These are phyloP conservation scores for Aspergillus sp. DNA, from an alignment of 2,329 filamentous ascomycete species.

Conservation along the genomic window DNA sequence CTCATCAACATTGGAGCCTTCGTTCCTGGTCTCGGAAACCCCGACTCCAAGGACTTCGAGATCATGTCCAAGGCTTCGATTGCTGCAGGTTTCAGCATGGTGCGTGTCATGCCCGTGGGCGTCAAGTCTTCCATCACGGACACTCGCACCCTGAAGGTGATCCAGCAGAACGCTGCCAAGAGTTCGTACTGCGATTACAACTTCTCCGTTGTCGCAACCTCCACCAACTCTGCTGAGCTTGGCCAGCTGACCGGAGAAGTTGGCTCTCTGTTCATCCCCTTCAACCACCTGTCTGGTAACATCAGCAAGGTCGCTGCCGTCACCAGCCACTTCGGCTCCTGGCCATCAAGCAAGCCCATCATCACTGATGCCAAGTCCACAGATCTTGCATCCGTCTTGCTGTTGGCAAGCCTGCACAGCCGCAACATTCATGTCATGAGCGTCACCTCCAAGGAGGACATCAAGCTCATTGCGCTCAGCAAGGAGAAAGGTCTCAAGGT, in stretches of 20 bases:
- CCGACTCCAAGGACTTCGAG: slow-evolving; percentile 67
- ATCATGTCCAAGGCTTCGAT: slow-evolving; percentile 71
- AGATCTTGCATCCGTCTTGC: slow-evolving; percentile 75
- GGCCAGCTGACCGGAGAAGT: slow-evolving; percentile 71
- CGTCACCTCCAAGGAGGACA: slow-evolving; percentile 78
- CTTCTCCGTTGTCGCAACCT: slow-evolving; percentile 73
- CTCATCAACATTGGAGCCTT: slow-evolving; percentile 79
- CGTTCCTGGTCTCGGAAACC: slow-evolving; percentile 68
- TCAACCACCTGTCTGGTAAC: slow-evolving; percentile 77
- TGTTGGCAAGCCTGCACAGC: slow-evolving; percentile 75
- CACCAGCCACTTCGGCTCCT: slow-evolving; percentile 74
- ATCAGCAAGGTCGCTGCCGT: slow-evolving; percentile 81
- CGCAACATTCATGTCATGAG: slow-evolving; percentile 78
- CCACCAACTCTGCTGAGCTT: slow-evolving; percentile 72
- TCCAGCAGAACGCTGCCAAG: slow-evolving; percentile 68
- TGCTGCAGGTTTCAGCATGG: slow-evolving; percentile 75
- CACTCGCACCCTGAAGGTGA: slow-evolving; percentile 67
- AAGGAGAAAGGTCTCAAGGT: slow-evolving; percentile 81
- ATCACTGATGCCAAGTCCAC: slow-evolving; percentile 79
- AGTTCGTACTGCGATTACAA: slow-evolving; percentile 76
- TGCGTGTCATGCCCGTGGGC: slow-evolving; percentile 75
- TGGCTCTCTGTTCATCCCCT: slow-evolving; percentile 78
- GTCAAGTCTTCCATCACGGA: slow-evolving; percentile 72
- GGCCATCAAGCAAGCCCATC: slow-evolving; percentile 76
- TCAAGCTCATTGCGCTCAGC: slow-evolving; percentile 71